Percentiles rank a stretch among this genome's conserved stretches.
phyloP scores from a whole-genome alignment of 1,139 yeast species.

The Wickerhamomyces sp. region DNA sequence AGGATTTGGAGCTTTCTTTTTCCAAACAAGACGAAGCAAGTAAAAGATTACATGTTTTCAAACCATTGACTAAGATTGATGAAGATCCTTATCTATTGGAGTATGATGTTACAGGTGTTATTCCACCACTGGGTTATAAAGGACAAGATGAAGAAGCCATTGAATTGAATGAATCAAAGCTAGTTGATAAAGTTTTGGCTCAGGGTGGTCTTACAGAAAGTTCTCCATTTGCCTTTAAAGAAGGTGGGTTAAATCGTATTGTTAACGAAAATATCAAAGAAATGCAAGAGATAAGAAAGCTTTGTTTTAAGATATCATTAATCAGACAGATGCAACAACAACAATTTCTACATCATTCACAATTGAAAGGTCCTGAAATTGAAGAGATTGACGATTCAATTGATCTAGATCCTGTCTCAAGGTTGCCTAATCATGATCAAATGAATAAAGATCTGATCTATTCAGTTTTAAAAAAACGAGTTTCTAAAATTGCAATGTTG shows the following conservation, averaged over 20 bases:
- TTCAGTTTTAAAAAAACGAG: constrained; percentile 61
- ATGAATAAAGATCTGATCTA: constrained; percentile 55
- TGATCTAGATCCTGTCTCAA: constrained; percentile 78
- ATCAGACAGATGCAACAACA: constrained; percentile 85
- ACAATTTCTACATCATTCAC: constrained; percentile 69
- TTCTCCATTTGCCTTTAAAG: constrained; percentile 35
- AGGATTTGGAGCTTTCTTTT: constrained; percentile 22
- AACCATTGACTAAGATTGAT: constrained; percentile 12
- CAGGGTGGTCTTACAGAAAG: constrained; percentile 32
- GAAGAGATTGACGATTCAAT: constrained; percentile 52
- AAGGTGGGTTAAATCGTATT: constrained; percentile 56
- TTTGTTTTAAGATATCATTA: constrained; percentile 83
- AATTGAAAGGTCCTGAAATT: constrained; percentile 65
- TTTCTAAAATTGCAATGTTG: constrained; percentile 83
- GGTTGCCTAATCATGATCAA: constrained; percentile 52
- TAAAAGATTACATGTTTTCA: constrained; percentile 19
- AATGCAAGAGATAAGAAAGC: constrained; percentile 83
- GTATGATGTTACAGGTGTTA: constrained; percentile 76
- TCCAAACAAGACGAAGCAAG: constrained; percentile 14
- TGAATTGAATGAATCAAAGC: constrained; percentile 46
- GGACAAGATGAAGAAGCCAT: constrained; percentile 48
- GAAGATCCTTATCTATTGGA: constrained; percentile 56
- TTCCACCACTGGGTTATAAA: constrained; percentile 59
- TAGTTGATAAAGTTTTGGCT: constrained; percentile 28
- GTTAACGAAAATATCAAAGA: constrained; percentile 63